phyloP scores from a whole-genome alignment of 129 eudicot genomes.

The Deinandra increscens region DNA sequence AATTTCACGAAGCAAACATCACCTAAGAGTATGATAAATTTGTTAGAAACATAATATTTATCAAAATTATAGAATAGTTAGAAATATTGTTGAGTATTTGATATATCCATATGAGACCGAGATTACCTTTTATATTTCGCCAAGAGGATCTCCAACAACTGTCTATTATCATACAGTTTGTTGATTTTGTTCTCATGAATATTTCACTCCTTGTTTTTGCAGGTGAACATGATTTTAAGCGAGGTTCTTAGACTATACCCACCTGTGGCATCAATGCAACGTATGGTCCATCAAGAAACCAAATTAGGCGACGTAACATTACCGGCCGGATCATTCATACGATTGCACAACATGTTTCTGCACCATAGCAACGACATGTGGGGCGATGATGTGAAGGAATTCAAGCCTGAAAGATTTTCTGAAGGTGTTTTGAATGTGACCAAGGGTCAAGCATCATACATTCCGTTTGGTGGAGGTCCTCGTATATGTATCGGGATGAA shows the following conservation, averaged over 20 bases:
- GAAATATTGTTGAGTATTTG: too few relatives aligned
- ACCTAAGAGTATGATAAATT: too few relatives aligned
- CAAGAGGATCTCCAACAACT: too few relatives aligned
- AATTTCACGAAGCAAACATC: too few relatives aligned
- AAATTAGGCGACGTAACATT: constrained; percentile 21
- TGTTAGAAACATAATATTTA: too few relatives aligned
- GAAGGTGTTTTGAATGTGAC: constrained; percentile 18
- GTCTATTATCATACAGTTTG: too few relatives aligned
- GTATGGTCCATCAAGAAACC: constrained; percentile 18
- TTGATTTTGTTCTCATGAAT: too few relatives aligned
- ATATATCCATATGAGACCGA: too few relatives aligned
- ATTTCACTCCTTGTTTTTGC: background rate
- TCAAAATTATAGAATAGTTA: too few relatives aligned
- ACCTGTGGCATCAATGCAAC: background rate
- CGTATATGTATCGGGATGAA: constrained; percentile 20
- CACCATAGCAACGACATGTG: constrained; percentile 25
- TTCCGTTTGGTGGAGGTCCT: constrained; percentile 26
- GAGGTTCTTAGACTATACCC: constrained; percentile 36
- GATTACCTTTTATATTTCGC: too few relatives aligned
- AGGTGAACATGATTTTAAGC: constrained; percentile 21
- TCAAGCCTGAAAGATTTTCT: constrained; percentile 30
- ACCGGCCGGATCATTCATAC: constrained; percentile 20
- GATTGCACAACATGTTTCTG: background rate
- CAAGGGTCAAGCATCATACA: constrained; percentile 27
- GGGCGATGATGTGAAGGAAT: constrained; percentile 34